These are phyloP conservation scores for Inga leiocalycina DNA, from an alignment of 306 rosid genomes.

Conservation along the genomic window DNA sequence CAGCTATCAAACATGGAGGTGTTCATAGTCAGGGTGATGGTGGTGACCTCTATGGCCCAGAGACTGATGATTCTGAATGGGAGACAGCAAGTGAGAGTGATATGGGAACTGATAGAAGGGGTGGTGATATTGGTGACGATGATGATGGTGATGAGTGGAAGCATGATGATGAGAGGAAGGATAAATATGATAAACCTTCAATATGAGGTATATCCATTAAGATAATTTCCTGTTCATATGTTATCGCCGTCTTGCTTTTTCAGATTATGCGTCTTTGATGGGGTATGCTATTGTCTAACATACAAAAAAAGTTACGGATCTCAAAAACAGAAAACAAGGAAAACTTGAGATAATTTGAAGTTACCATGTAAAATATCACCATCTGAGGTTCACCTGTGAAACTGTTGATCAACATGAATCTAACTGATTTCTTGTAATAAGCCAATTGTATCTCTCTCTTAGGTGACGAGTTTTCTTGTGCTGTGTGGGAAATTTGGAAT, in stretches of 20 bases:
- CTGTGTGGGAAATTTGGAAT: background rate
- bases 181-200: slow-evolving; percentile 70
- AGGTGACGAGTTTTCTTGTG: background rate
- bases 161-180: slow-evolving; percentile 72
- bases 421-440: background rate
- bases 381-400: background rate
- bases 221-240: slow-evolving; percentile 9
- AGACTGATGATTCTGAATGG: slow-evolving; percentile 97
- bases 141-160: slow-evolving; percentile 83
- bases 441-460: background rate
- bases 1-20: slow-evolving; percentile 91
- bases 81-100: slow-evolving; percentile 99
- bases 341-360: slow-evolving; percentile 13
- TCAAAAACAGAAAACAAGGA: background rate
- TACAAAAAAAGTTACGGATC: background rate
- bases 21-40: slow-evolving; percentile 88
- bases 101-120: slow-evolving; percentile 87
- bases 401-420: background rate
- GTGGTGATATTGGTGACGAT: slow-evolving; percentile 79
- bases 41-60: slow-evolving; percentile 81
- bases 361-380: background rate
- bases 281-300: background rate
- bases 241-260: background rate
- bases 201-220: slow-evolving; percentile 62
- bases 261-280: slow-evolving; percentile 1